Evolutionary conservation across 192 early-diverging fungal genomes (phyloP), one percentile per base, ranked within the genome.

Genomic region (Rhizophlyctis rosea): DNA sequence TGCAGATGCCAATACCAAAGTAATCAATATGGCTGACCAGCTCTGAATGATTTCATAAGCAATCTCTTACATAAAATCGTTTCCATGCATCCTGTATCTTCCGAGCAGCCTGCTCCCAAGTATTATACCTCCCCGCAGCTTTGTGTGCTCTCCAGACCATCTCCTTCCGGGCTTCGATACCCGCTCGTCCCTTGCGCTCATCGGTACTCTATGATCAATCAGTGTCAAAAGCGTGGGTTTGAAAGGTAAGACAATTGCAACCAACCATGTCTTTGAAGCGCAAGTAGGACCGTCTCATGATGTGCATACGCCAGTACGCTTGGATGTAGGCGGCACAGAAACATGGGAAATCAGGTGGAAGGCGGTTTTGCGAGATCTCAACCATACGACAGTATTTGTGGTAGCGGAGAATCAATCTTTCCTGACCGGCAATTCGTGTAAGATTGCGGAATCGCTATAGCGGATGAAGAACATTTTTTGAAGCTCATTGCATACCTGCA

Each of bases 321-420:
- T 81, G 79, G n/a, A 85, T 81, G 34, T 66, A 71, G 4, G 76
- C 75, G 9, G 83, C 76, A 49, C 77, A 81, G 54, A 79, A 83
- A 14, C 70, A 59, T 0, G 78, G 74, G 60, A 73, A 85, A n/a
- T 71, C 73, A 2, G 83, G 83, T n/a, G 76, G 69, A 23, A 64
- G 54, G 9, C 54, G 29, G 4, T 51, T 27, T 25, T 34, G 61
- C n/a, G n/a, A n/a, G 5, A 23, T 39, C 58, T 83, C 83, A 29
- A 72, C 62, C 3, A 65, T 56, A 11, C 3, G 21, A 63, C 76
- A 78, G 60, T 76, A 83, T 13, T 11, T 47, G 29, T 67, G 50
- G 59, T 75, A 85, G 34, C 68, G 76, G n/a, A 59, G 50, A 29
- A 78, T 31, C 48, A 85, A 44, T 34, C 54, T 39, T 70, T 85